phyloP scores from a whole-genome alignment of 345 rosid genomes.

The Populus ilicifolia region DNA sequence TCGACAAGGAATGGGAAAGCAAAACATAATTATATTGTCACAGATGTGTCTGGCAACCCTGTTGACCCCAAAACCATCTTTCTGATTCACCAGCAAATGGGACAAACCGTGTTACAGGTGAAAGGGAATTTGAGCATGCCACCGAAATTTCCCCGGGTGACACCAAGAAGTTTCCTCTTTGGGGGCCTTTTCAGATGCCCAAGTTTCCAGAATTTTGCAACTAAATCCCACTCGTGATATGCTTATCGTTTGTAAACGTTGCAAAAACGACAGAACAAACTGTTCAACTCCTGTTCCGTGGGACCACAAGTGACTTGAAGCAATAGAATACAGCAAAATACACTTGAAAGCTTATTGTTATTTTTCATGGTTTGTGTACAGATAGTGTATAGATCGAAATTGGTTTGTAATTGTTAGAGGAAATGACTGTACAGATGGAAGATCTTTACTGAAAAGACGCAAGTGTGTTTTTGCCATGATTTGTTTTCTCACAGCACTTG shows the following conservation, averaged over 20 bases:
- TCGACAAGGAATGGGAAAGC: conserved; percentile 44
- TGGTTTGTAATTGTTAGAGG: neutral
- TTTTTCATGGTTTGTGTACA: neutral
- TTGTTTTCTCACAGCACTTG: neutral
- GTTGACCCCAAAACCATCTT: conserved; percentile 46
- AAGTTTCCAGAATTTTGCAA: conserved; percentile 42
- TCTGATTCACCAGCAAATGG: conserved; percentile 39
- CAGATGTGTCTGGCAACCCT: conserved; percentile 45
- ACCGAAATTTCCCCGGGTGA: conserved; percentile 36
- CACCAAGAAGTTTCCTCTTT: conserved; percentile 39
- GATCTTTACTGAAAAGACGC: neutral
- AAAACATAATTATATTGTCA: conserved; percentile 46
- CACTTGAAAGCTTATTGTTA: neutral
- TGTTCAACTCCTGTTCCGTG: neutral
- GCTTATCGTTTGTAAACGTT: neutral
- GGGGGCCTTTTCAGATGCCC: conserved; percentile 47
- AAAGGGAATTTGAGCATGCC: conserved; percentile 27
- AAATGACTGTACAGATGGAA: neutral
- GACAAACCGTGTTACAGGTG: conserved; percentile 33
- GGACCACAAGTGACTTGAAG: neutral
- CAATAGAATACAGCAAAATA: neutral
- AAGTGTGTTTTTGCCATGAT: neutral
- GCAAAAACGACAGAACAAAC: neutral
- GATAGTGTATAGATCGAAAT: neutral
- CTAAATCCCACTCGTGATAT: conserved; percentile 41